These are phyloP conservation scores for Colletotrichum sp. DNA, from an alignment of 2,329 filamentous ascomycete species.

Conservation along the genomic window DNA sequence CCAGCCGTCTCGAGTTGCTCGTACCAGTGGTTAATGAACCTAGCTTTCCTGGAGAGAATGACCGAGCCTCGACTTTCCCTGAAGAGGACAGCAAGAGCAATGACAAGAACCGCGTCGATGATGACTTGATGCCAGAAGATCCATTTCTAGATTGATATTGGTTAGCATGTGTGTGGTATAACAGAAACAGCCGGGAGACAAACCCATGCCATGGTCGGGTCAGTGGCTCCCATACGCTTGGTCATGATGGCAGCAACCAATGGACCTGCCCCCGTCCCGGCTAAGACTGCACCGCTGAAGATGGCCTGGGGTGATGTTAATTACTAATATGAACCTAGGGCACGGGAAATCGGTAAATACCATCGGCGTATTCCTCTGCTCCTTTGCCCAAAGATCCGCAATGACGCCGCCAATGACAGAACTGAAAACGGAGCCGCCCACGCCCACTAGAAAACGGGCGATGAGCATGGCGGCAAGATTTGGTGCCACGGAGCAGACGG, in stretches of 20 bases:
- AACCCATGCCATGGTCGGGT: conserved; percentile 32
- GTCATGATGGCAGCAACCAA: conserved; percentile 74
- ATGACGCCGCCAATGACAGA: conserved; percentile 94
- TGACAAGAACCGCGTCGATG: conserved; percentile 65
- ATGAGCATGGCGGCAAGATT: conserved; percentile 76
- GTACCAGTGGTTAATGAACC: conserved; percentile 79
- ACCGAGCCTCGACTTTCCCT: conserved; percentile 84
- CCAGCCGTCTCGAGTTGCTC: conserved; percentile 72
- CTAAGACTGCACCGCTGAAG: conserved; percentile 79
- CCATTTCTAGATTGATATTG: conserved; percentile 73
- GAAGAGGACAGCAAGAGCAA: conserved; percentile 72
- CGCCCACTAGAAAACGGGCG: conserved; percentile 76
- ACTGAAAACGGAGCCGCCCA: conserved; percentile 79
- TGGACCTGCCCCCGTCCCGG: conserved; percentile 82
- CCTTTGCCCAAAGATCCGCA: conserved; percentile 80
- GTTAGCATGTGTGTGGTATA: neutral
- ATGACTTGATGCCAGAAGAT: conserved; percentile 88
- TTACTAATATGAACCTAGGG: neutral
- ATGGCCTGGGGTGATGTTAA: conserved; percentile 50
- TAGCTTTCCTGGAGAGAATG: conserved; percentile 77
- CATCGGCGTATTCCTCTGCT: conserved; percentile 88
- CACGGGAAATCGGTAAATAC: neutral
- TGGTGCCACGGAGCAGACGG: conserved; percentile 74
- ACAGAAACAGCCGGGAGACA: neutral
- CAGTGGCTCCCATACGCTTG: conserved; percentile 52